Evolutionary conservation across 306 rosid species (phyloP).

Genomic region (Corylus avellana): DNA sequence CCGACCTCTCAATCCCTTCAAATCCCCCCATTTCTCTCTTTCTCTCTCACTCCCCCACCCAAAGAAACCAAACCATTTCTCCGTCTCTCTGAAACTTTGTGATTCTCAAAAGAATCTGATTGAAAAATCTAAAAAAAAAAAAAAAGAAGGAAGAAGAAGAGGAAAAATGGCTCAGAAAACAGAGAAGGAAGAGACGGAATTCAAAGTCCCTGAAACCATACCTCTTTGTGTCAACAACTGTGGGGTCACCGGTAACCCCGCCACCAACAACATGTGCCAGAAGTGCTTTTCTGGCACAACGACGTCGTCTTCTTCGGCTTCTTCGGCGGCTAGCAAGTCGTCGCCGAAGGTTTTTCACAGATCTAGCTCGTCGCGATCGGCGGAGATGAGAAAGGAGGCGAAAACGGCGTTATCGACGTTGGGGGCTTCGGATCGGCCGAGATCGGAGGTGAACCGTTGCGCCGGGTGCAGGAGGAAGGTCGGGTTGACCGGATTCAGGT

Average conservation of each 20-base stretch:
- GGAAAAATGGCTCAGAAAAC: conserved; percentile 69
- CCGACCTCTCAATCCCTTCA: conserved; percentile 64
- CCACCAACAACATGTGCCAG: conserved; percentile 90
- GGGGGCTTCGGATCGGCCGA: conserved; percentile 25
- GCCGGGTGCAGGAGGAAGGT: conserved; percentile 80
- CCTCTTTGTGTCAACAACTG: conserved; percentile 82
- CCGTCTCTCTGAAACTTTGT: conserved; percentile 11
- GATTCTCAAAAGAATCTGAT: neutral
- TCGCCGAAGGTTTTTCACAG: conserved; percentile 26
- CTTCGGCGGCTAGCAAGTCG: conserved; percentile 50
- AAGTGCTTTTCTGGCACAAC: conserved; percentile 68
- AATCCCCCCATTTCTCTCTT: conserved; percentile 33
- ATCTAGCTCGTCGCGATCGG: conserved; percentile 47
- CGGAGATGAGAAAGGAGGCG: conserved; percentile 37
- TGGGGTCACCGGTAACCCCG: conserved; percentile 72
- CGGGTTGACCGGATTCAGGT: conserved; percentile 86
- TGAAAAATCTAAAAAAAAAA: neutral
- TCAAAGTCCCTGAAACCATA: conserved; percentile 71
- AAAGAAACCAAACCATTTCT: neutral
- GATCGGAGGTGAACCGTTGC: conserved; percentile 71
- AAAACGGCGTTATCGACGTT: neutral
- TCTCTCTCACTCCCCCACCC: conserved; percentile 7
- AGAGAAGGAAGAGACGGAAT: conserved; percentile 82
- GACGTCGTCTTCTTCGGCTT: conserved; percentile 23
- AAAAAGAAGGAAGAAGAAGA: conserved; percentile 10